phyloP scores from a whole-genome alignment of 2,329 filamentous ascomycete genomes.

The Ceratocystis cubensis region DNA sequence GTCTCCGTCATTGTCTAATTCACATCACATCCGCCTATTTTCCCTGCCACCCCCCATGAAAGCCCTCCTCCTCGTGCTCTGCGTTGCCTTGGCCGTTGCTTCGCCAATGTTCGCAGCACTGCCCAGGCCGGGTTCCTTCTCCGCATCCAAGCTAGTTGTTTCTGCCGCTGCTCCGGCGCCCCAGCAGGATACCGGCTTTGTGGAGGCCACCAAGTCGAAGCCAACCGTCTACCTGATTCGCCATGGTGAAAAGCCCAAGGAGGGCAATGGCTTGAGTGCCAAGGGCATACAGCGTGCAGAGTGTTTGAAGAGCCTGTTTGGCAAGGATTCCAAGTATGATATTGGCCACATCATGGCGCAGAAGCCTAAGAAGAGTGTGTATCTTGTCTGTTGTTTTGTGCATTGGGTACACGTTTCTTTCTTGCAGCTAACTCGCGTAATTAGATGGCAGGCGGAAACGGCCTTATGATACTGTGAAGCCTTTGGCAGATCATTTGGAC shows the following conservation, averaged over 20 bases:
- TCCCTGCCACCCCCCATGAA: conserved; percentile 25
- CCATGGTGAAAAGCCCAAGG: conserved; percentile 50
- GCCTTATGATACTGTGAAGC: conserved; percentile 45
- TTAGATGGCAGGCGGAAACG: conserved; percentile 40
- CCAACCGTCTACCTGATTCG: conserved; percentile 51
- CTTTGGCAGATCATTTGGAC: conserved; percentile 43
- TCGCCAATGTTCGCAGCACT: background rate
- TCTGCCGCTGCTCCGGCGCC: background rate
- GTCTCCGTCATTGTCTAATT: background rate
- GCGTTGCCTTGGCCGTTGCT: conserved; percentile 8
- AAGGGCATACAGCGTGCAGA: conserved; percentile 45
- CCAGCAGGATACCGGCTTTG: no score
- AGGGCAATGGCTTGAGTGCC: conserved; percentile 37
- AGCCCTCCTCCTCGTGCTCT: conserved; percentile 33
- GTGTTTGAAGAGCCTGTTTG: conserved; percentile 47
- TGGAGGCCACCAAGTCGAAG: conserved; percentile 8
- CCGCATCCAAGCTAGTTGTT: background rate
- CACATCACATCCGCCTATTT: no score
- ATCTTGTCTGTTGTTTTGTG: background rate
- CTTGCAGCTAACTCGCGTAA: background rate
- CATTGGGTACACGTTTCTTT: background rate
- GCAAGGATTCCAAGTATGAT: conserved; percentile 37
- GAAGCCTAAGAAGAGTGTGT: conserved; percentile 36
- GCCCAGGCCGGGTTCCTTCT: background rate
- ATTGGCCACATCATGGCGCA: conserved; percentile 48